Percentiles rank a stretch among this genome's conserved stretches.
Evolutionary conservation across 805 yeast species (phyloP).

Genomic region (Myxozyma neotropica): DNA sequence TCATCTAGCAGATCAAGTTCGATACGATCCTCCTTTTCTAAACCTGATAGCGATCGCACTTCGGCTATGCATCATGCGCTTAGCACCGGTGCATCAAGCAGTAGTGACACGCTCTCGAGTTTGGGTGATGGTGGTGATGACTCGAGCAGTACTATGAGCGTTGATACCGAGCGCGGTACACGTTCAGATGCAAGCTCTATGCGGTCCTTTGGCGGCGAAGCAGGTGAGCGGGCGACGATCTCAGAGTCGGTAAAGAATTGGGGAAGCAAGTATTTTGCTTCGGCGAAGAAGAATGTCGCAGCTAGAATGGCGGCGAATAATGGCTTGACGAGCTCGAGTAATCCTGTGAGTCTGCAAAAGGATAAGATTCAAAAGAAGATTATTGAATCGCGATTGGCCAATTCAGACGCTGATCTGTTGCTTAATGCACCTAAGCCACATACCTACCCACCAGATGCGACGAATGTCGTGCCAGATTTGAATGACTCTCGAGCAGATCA

Average conservation of each 20-base stretch:
- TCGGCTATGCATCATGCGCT: background rate
- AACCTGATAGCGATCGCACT: background rate
- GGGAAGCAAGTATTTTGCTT: constrained; percentile 29
- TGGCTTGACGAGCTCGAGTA: constrained; percentile 18
- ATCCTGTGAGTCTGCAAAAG: constrained; percentile 11
- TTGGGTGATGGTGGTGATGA: constrained; percentile 6
- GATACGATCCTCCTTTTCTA: constrained; percentile 16
- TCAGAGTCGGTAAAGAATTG: constrained; percentile 32
- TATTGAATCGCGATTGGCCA: constrained; percentile 21
- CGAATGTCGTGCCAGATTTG: constrained; percentile 1
- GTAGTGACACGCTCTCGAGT: constrained; percentile 2
- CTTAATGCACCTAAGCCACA: constrained; percentile 30
- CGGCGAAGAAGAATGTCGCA: constrained; percentile 28
- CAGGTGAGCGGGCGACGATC: constrained; percentile 17
- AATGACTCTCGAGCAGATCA: constrained; percentile 15
- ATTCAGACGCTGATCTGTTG: constrained; percentile 20
- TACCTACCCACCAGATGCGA: constrained; percentile 25
- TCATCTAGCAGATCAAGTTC: constrained; percentile 28
- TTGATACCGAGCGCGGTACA: constrained; percentile 14
- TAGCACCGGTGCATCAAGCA: background rate
- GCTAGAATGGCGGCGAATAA: constrained; percentile 12
- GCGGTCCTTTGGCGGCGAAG: constrained; percentile 4
- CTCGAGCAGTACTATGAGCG: constrained; percentile 7
- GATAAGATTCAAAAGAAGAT: constrained; percentile 29
- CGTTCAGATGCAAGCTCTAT: constrained; percentile 3